Conservation (phyloP, 371 early-diverging fungal genomes). For the Mucor velutinosus region DNA sequence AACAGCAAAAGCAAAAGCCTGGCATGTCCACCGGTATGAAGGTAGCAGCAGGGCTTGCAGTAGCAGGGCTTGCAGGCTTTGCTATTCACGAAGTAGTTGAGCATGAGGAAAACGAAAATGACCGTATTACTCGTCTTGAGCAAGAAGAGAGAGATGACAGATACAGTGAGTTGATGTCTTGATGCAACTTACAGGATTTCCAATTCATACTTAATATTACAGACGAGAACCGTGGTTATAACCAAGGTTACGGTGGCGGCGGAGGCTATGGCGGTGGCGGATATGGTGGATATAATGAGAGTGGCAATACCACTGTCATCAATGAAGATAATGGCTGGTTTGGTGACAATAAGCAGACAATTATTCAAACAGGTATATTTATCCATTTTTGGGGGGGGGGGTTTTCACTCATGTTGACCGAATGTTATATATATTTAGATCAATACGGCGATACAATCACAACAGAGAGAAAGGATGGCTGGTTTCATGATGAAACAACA, state of each 20-base stretch:
- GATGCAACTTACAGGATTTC: neutral
- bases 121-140: slow-evolving; percentile 31
- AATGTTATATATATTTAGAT: slow-evolving; percentile 18
- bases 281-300: slow-evolving; percentile 1
- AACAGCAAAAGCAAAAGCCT: slow-evolving; percentile 14
- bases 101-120: slow-evolving; percentile 40
- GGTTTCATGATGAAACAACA: slow-evolving; percentile 38
- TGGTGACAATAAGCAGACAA: slow-evolving; percentile 40
- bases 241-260: slow-evolving; percentile 18
- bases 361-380: slow-evolving; percentile 14
- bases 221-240: slow-evolving; percentile 12
- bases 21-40: slow-evolving; percentile 50
- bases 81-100: slow-evolving; percentile 46
- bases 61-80: slow-evolving; percentile 41
- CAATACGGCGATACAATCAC: slow-evolving; percentile 39
- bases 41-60: slow-evolving; percentile 43
- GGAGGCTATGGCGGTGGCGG: slow-evolving; percentile 5
- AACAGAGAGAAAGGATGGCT: slow-evolving; percentile 34
- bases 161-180: slow-evolving; percentile 3
- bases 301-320: slow-evolving; percentile 32
- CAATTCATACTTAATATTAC: neutral
- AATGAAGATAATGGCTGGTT: slow-evolving; percentile 50
- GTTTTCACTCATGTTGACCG: neutral
- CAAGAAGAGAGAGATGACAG: slow-evolving; percentile 29
- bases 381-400: neutral